phyloP scores from a whole-genome alignment of 768 basidiomycete genomes.

The Coprinellus micaceus region DNA sequence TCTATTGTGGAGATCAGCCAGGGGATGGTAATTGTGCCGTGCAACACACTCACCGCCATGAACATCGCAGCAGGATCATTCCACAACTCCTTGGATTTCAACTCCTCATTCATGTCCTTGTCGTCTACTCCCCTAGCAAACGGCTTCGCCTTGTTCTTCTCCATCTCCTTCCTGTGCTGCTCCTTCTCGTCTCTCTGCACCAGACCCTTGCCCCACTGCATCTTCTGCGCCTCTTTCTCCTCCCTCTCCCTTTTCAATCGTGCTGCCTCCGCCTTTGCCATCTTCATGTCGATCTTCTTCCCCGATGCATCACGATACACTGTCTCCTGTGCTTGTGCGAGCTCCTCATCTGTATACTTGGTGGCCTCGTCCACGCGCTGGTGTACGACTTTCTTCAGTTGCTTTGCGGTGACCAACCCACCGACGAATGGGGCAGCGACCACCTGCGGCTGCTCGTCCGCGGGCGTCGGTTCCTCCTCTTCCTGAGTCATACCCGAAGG shows the following conservation, averaged over 20 bases:
- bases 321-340: conserved; percentile 75
- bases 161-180: conserved; percentile 57
- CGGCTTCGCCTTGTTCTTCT: conserved; percentile 59
- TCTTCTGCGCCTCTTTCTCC: conserved; percentile 84
- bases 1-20: conserved; percentile 44
- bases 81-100: conserved; percentile 81
- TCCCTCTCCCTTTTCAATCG: conserved; percentile 74
- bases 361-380: conserved; percentile 32
- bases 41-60: conserved; percentile 59
- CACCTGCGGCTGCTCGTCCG: conserved; percentile 69
- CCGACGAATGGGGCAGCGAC: conserved; percentile 56
- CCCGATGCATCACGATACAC: conserved; percentile 91
- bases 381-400: conserved; percentile 64
- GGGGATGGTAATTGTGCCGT: no score
- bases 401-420: conserved; percentile 73
- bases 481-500: conserved; percentile 17
- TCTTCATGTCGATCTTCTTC: conserved; percentile 83
- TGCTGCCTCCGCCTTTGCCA: conserved; percentile 81
- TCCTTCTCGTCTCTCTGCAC: conserved; percentile 84
- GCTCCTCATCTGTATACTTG: conserved; percentile 47
- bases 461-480: conserved; percentile 49
- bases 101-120: conserved; percentile 76
- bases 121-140: conserved; percentile 85
- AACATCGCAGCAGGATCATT: conserved; percentile 98
- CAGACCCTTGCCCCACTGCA: conserved; percentile 98